Evolutionary conservation across 805 yeast genomes (phyloP).

Genomic region (Blastobotrys attinorum): DNA sequence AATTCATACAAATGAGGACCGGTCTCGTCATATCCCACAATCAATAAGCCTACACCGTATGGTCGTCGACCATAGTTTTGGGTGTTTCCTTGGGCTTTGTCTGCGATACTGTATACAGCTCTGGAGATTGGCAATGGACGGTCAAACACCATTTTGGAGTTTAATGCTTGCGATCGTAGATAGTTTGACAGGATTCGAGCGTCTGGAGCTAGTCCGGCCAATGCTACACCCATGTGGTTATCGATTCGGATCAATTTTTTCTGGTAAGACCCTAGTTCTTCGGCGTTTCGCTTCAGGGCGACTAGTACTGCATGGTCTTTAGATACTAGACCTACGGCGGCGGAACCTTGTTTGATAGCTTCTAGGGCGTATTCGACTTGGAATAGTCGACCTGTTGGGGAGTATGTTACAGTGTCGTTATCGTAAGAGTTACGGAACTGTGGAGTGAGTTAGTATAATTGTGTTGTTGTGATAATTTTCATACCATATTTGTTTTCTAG

Average conservation of each 20-base stretch:
- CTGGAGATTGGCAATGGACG: conserved; percentile 76
- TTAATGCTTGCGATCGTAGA: conserved; percentile 86
- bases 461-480: neutral
- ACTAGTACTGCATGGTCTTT: conserved; percentile 83
- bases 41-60: conserved; percentile 90
- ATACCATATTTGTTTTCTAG: neutral
- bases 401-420: conserved; percentile 95
- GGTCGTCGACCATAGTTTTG: conserved; percentile 96
- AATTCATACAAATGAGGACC: conserved; percentile 94
- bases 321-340: conserved; percentile 90
- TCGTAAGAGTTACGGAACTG: conserved; percentile 97
- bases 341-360: conserved; percentile 97
- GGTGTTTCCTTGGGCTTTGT: conserved; percentile 95
- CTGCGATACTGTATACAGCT: conserved; percentile 82
- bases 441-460: neutral
- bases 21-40: conserved; percentile 85
- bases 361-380: conserved; percentile 42
- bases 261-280: conserved; percentile 94
- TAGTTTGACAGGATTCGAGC: conserved; percentile 89
- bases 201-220: conserved; percentile 98
- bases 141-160: conserved; percentile 74
- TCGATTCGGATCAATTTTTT: conserved; percentile 88
- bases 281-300: conserved; percentile 93
- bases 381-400: conserved; percentile 88
- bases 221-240: conserved; percentile 87